Evolutionary conservation across 192 early-diverging fungal genomes (phyloP), one percentile per base, ranked within the genome.

Genomic region (Coemansia sp.): DNA sequence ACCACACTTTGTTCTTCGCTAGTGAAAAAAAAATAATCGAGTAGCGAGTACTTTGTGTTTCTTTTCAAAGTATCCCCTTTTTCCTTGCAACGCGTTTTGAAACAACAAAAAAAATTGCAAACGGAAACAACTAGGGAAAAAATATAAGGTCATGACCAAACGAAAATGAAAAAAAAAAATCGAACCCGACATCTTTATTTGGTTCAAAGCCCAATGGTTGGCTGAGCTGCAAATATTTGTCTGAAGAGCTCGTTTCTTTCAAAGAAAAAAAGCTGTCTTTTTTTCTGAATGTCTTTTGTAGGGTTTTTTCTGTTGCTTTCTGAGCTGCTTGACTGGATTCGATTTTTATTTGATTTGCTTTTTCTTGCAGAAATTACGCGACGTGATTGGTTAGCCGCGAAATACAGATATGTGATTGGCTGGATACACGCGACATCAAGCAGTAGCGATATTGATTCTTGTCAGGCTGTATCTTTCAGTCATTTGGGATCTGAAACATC

Each of bases 131-230:
- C 36, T 10, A 38, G 42, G 42, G 42, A 2, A 11, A 45, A 3
- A 7, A 14, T 7, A 7, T 14, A 45, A 7, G 12, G 16, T 38
- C 36, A 38, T 38, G 4, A 38, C 5, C 36, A 38, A 38, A 38
- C 36, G 42, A 16, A 45, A 10, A 45, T 45, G 20, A 52, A n/a
- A n/a, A 45, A 45, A 45, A 45, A 61, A 48, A 61, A 61, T 61
- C 59, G 59, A 61, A 48, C n/a, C 30, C 7, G 42, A 61, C 59
- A 61, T 61, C 59, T 22, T 48, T 48, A 8, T 20, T 31, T n/a
- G 40, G 42, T 20, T 61, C 42, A 17, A 25, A 28, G 42, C 59
- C 17, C 36, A 30, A 20, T 20, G 59, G 59, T 48, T 42, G 59
- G 59, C 59, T 61, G 28, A 31, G n/a, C 6, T 61, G 5, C 40